Evolutionary conservation across 495 filamentous ascomycete genomes (phyloP).

Genomic region (Talaromyces nanjingensis): DNA sequence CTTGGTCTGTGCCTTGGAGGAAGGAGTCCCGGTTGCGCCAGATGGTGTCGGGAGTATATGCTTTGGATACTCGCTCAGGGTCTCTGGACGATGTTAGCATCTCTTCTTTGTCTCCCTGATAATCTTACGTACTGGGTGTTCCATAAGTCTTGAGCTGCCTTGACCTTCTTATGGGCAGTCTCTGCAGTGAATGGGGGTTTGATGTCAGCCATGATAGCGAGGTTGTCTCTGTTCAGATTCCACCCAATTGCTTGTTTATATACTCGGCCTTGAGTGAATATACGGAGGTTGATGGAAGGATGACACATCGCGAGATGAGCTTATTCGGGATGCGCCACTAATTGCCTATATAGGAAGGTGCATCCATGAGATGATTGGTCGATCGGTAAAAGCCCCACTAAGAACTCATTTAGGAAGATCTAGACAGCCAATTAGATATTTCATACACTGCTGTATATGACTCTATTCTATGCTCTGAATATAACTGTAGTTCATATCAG

Average conservation of each 20-base stretch:
- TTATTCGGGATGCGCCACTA: not conserved
- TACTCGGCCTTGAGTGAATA: not conserved
- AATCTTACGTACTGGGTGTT: slow-evolving; percentile 56
- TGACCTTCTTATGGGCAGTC: slow-evolving; percentile 72
- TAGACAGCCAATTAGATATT: slow-evolving; percentile 4
- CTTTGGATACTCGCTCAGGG: slow-evolving; percentile 55
- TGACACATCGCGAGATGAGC: not conserved
- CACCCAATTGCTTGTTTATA: not conserved
- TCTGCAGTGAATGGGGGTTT: slow-evolving; percentile 76
- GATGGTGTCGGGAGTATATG: slow-evolving; percentile 70
- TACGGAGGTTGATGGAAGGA: not conserved
- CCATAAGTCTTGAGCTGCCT: slow-evolving; percentile 79
- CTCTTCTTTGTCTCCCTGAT: not conserved
- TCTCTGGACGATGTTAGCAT: slow-evolving; percentile 35
- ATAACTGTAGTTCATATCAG: not conserved
- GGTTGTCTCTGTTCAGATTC: not conserved
- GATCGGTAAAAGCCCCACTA: not conserved
- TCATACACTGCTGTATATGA: not conserved
- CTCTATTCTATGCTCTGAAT: not conserved
- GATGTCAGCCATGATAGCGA: slow-evolving; percentile 41
- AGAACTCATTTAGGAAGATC: not conserved
- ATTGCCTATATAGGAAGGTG: not conserved
- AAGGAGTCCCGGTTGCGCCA: slow-evolving; percentile 79
- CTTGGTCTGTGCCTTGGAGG: slow-evolving; percentile 58
- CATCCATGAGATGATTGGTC: not conserved